Base-by-base conservation (phyloP, 768 basidiomycete genomes). In the Pholiota microspora region DNA sequence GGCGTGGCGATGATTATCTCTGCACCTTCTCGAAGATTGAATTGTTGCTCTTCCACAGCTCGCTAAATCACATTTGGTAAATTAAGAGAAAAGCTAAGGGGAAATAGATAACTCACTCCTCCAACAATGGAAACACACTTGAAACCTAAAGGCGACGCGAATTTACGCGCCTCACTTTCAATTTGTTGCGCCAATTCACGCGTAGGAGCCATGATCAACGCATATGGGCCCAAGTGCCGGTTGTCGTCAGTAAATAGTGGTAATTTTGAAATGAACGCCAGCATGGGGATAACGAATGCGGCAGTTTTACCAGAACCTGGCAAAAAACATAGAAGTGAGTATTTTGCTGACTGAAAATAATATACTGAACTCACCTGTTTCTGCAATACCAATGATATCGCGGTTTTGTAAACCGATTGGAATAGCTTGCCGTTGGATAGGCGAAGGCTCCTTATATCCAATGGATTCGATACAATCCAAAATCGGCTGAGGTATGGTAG, bases 1-100 rank as follows among this genome's bases (percentile, higher is more conserved):
- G 97, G 97, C 0, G 97, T 98, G 23, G 97, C 97, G 57, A 99
- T 98, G 65, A 99, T 90, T 58, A 99, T 98, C 64, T 99, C 95
- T 0, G 96, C 97, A 49, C 97, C 97, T 63, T 97, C 91, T n/a
- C 95, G 89, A 52, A 99, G 77, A 69, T 94, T 94, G 73, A 95
- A 97, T 68, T 96, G 93, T 68, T 99, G 97, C 68, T 98, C 97
- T 73, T 98, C 96, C 1, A 99, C 90, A 13, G 93, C 84, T 53
- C 94, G 84, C 85, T 92, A 62, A 45, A 62, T 36, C 49, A 58
- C 2, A 51, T 12, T 27, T 32, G 15, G 45, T 12, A 46, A 31
- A 24, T 18, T 29, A 9, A 9, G 15, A 31, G 21, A 51, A n/a
- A 44, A 15, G 48, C 55, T 31, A 13, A 6, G 53, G 46, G 13